These are phyloP conservation scores for Collariella sp. DNA, from an alignment of 495 filamentous ascomycete genomes.

Conservation along the genomic window DNA sequence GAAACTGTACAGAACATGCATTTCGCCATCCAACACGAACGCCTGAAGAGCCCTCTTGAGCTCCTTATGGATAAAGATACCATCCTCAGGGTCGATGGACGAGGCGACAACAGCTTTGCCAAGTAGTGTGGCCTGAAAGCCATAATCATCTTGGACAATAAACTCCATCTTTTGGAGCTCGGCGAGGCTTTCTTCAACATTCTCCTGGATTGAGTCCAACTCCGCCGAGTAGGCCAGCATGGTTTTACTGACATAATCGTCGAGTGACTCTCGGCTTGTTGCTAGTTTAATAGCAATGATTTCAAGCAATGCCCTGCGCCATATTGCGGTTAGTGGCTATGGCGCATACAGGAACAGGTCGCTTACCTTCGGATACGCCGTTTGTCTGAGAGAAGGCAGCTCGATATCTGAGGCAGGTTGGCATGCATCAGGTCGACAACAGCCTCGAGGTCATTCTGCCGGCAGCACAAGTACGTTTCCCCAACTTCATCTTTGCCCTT, in stretches of 20 bases:
- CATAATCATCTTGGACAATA: constrained; percentile 44
- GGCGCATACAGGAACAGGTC: not conserved
- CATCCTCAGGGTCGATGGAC: constrained; percentile 66
- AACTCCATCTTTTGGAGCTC: constrained; percentile 48
- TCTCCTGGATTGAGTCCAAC: constrained; percentile 34
- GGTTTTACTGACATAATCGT: constrained; percentile 63
- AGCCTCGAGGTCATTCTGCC: constrained; percentile 57
- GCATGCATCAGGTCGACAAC: constrained; percentile 63
- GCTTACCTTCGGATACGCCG: constrained; percentile 50
- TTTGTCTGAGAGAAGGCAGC: constrained; percentile 61
- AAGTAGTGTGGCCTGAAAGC: constrained; percentile 54
- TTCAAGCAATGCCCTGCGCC: constrained; percentile 60
- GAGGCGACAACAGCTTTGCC: constrained; percentile 69
- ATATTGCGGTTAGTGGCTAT: not conserved
- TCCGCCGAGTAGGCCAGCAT: constrained; percentile 52
- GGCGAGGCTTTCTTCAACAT: constrained; percentile 48
- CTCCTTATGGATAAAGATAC: constrained; percentile 65
- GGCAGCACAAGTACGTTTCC: constrained; percentile 73
- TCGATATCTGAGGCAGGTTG: constrained; percentile 63
- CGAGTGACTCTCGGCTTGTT: constrained; percentile 56
- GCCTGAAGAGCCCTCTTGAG: constrained; percentile 57
- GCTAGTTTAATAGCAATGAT: constrained; percentile 64
- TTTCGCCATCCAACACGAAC: constrained; percentile 78
- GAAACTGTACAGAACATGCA: constrained; percentile 78
- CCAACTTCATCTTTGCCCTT: constrained; percentile 77